Conservation (phyloP, 106 monocot species). For the Dendrobium catenatum region DNA sequence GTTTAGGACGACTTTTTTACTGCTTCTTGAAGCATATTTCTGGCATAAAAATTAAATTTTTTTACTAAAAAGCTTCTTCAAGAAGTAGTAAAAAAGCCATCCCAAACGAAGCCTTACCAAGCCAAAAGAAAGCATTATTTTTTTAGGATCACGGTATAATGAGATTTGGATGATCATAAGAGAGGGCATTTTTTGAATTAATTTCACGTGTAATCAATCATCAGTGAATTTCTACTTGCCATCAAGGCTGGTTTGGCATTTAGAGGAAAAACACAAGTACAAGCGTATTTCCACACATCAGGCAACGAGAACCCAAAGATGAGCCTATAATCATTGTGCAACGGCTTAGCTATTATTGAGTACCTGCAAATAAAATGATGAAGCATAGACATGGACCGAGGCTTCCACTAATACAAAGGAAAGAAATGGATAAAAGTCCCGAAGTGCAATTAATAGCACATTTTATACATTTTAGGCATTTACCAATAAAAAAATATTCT, state of each 20-base stretch:
- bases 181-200: constrained; percentile 2
- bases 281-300: neutral
- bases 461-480: neutral
- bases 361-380: neutral
- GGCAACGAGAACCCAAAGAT: neutral
- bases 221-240: neutral
- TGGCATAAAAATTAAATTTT: too few relatives aligned
- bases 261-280: neutral
- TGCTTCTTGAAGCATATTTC: too few relatives aligned
- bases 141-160: neutral
- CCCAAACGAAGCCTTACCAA: too few relatives aligned
- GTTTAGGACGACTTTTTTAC: too few relatives aligned
- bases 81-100: too few relatives aligned
- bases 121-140: neutral
- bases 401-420: neutral
- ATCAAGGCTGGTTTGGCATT: neutral
- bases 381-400: neutral
- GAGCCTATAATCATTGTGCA: neutral
- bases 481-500: neutral
- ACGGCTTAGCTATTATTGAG: neutral
- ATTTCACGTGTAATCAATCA: constrained; percentile 4
- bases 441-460: neutral
- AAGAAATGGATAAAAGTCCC: neutral
- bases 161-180: neutral
- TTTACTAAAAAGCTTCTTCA: too few relatives aligned